Evolutionary conservation across 2,329 filamentous ascomycete genomes (phyloP).

Genomic region (Aspergillus pseudonomiae): DNA sequence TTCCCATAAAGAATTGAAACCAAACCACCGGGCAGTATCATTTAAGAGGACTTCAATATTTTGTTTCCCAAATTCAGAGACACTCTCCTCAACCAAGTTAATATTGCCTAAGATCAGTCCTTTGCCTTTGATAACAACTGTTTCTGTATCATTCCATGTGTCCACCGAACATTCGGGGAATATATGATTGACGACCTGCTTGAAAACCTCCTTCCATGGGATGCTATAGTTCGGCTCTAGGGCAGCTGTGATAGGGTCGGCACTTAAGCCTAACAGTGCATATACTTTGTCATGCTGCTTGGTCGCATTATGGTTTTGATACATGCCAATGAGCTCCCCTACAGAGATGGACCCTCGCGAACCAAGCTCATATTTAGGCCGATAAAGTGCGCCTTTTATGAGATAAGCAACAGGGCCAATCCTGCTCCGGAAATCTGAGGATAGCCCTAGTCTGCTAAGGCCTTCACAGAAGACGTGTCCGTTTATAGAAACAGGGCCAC

Average conservation of each 20-base stretch:
- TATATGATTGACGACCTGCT: background rate
- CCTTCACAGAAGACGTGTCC: slow-evolving; percentile 7
- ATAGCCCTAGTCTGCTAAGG: background rate
- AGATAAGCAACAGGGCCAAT: background rate
- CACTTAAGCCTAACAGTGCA: background rate
- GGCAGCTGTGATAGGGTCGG: background rate
- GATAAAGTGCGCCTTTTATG: background rate
- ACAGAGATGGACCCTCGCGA: background rate
- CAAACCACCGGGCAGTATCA: background rate
- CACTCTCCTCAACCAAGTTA: background rate
- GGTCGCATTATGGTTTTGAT: background rate
- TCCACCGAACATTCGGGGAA: slow-evolving; percentile 1
- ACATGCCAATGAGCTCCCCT: background rate
- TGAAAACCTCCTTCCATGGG: background rate
- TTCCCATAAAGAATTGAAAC: rapidly evolving
- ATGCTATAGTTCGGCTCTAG: background rate
- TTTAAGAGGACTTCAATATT: background rate
- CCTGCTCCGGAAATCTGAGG: background rate
- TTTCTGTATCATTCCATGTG: background rate
- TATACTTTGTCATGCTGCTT: background rate
- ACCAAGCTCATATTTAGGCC: background rate
- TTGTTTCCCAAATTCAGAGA: background rate
- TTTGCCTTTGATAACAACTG: background rate
- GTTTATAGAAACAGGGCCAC: background rate
- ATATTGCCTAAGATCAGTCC: background rate